These are phyloP conservation scores for Xylariaceae sp. DNA, from an alignment of 2,329 filamentous ascomycete species.

Conservation along the genomic window DNA sequence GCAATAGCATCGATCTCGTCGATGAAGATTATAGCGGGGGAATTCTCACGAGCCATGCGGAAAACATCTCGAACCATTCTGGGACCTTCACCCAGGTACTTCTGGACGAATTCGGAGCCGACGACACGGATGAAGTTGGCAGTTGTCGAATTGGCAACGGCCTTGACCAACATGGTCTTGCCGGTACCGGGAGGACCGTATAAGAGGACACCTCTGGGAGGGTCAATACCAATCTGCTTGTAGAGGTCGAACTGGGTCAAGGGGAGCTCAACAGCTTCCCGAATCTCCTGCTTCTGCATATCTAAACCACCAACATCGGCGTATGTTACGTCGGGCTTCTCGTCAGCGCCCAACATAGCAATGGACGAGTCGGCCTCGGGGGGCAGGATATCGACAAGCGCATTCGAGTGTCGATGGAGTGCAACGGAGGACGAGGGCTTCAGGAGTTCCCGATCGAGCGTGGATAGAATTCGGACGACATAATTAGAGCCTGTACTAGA, in stretches of 20 bases:
- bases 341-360: slow-evolving; percentile 91
- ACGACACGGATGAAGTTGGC: slow-evolving; percentile 98
- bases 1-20: slow-evolving; percentile 99
- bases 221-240: slow-evolving; percentile 98
- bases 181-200: slow-evolving; percentile 91
- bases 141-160: slow-evolving; percentile 95
- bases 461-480: slow-evolving; percentile 95
- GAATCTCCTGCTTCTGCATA: slow-evolving; percentile 99
- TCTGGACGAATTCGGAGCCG: slow-evolving; percentile 97
- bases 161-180: slow-evolving; percentile 91
- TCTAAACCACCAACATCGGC: slow-evolving; percentile 95
- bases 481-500: slow-evolving; percentile 98
- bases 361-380: slow-evolving; percentile 98
- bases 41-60: slow-evolving; percentile 97
- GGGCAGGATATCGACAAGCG: slow-evolving; percentile 96
- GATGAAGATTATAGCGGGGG: slow-evolving; percentile 98
- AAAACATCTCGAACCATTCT: slow-evolving; percentile 99
- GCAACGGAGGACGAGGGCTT: slow-evolving; percentile 98
- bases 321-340: slow-evolving; percentile 98
- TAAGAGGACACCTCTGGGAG: slow-evolving; percentile 88
- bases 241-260: slow-evolving; percentile 98
- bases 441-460: slow-evolving; percentile 93
- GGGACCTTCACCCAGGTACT: slow-evolving; percentile 95
- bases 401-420: slow-evolving; percentile 96
- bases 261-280: slow-evolving; percentile 93